These are phyloP conservation scores for Cercospora nicotianae DNA, from an alignment of 2,329 filamentous ascomycete species.

Conservation along the genomic window DNA sequence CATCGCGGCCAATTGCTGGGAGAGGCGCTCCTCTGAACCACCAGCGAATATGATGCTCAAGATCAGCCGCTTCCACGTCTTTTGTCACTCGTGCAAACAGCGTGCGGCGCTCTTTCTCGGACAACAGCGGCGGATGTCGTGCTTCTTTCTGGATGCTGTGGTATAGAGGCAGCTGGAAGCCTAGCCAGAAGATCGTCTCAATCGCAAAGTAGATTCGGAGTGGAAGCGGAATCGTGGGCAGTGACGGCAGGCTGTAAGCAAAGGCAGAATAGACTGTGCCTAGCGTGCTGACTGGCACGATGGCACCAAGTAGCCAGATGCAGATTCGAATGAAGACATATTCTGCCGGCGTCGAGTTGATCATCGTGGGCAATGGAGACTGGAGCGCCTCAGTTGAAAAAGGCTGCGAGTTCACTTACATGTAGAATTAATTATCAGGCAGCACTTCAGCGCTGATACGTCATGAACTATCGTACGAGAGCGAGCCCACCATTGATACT, in stretches of 20 bases:
- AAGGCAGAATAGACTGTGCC: constrained; percentile 9
- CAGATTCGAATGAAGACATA: constrained; percentile 27
- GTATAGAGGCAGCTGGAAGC: constrained; percentile 47
- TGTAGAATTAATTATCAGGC: not conserved
- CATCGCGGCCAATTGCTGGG: constrained; percentile 62
- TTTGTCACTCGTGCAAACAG: constrained; percentile 59
- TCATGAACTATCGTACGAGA: not conserved
- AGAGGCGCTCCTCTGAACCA: constrained; percentile 65
- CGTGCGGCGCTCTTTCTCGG: constrained; percentile 50
- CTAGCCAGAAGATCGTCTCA: constrained; percentile 18
- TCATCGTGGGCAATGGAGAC: constrained; percentile 19
- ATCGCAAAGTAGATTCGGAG: constrained; percentile 13
- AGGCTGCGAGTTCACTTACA: not conserved
- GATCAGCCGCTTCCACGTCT: constrained; percentile 51
- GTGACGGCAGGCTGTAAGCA: not conserved
- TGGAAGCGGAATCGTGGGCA: constrained; percentile 12
- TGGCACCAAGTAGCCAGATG: constrained; percentile 18
- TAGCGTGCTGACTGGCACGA: constrained; percentile 14
- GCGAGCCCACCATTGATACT: not conserved
- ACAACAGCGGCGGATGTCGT: constrained; percentile 50
- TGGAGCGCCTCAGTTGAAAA: not conserved
- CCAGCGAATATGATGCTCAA: constrained; percentile 57
- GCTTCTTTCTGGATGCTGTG: constrained; percentile 53
- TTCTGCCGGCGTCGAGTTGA: constrained; percentile 21
- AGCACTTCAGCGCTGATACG: not conserved